phyloP scores from a whole-genome alignment of 2,329 filamentous ascomycete genomes.

The Aspergillus aculeatinus region DNA sequence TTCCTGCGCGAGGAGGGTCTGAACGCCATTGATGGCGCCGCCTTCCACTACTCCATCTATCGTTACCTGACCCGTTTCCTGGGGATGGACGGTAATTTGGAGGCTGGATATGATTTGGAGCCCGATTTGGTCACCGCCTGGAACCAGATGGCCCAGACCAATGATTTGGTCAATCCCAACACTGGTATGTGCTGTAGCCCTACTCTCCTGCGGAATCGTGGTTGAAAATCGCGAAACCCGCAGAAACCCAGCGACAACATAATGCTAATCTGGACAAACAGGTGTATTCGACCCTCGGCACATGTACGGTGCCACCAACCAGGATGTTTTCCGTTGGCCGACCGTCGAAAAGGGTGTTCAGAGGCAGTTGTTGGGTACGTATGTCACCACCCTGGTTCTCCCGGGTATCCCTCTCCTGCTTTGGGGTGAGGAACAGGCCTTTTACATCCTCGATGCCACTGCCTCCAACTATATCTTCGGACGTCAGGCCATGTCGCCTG shows the following conservation, averaged over 20 bases:
- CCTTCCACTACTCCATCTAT: constrained; percentile 63
- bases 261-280: background rate
- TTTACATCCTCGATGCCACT: constrained; percentile 62
- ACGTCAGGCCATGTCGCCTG: constrained; percentile 59
- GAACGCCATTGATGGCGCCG: constrained; percentile 57
- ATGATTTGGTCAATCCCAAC: constrained; percentile 60
- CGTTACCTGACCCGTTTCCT: constrained; percentile 59
- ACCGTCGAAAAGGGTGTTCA: constrained; percentile 56
- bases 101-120: constrained; percentile 53
- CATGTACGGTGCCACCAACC: constrained; percentile 63
- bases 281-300: constrained; percentile 59
- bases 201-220: background rate
- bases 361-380: constrained; percentile 56
- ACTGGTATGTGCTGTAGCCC: constrained; percentile 40
- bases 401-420: constrained; percentile 61
- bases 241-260: too few species aligned
- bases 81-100: constrained; percentile 57
- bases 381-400: constrained; percentile 57
- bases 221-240: too few species aligned
- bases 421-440: constrained; percentile 65
- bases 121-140: constrained; percentile 56
- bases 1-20: constrained; percentile 55
- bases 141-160: constrained; percentile 56
- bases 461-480: constrained; percentile 64
- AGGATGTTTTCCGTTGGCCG: constrained; percentile 65